Conservation (phyloP, 371 early-diverging fungal genomes). For the Apophysomyces elegans region DNA sequence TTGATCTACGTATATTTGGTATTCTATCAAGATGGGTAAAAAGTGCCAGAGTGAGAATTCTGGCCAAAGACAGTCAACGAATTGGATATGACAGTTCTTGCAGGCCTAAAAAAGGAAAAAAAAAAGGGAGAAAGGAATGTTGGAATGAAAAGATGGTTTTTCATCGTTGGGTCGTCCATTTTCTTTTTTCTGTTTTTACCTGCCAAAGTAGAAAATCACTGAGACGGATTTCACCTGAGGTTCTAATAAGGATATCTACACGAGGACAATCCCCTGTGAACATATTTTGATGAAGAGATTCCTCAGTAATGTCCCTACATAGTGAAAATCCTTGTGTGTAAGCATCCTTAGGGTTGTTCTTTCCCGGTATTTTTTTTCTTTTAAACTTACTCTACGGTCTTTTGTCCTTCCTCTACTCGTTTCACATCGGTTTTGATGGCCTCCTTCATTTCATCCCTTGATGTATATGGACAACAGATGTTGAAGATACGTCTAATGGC, state of each 20-base stretch:
- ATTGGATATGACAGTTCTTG: conserved; percentile 78
- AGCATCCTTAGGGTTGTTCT: not conserved
- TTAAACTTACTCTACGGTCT: conserved; percentile 53
- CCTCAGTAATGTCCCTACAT: conserved; percentile 66
- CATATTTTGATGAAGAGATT: conserved; percentile 65
- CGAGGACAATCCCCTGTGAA: conserved; percentile 77
- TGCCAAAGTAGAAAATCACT: conserved; percentile 99
- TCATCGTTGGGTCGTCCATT: not conserved
- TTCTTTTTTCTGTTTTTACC: conserved; percentile 33
- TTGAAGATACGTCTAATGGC: conserved; percentile 75
- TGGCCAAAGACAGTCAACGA: conserved; percentile 92
- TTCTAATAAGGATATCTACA: conserved; percentile 95
- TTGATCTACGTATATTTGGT: conserved; percentile 65
- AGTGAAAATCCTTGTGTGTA: too few relatives aligned
- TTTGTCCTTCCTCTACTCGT: conserved; percentile 56
- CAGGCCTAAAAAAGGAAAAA: conserved; percentile 35
- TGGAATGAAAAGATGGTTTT: too few relatives aligned
- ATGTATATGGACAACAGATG: conserved; percentile 96
- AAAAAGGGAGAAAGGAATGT: not conserved
- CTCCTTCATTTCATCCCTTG: conserved; percentile 90
- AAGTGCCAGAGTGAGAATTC: conserved; percentile 91
- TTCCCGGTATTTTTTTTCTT: not conserved
- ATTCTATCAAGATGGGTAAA: conserved; percentile 80
- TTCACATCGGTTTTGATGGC: conserved; percentile 58
- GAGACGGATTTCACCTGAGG: conserved; percentile 96